These are phyloP conservation scores for Diphasiastrum complanatum DNA, from an alignment of 83 land plant genomes.

Conservation along the genomic window DNA sequence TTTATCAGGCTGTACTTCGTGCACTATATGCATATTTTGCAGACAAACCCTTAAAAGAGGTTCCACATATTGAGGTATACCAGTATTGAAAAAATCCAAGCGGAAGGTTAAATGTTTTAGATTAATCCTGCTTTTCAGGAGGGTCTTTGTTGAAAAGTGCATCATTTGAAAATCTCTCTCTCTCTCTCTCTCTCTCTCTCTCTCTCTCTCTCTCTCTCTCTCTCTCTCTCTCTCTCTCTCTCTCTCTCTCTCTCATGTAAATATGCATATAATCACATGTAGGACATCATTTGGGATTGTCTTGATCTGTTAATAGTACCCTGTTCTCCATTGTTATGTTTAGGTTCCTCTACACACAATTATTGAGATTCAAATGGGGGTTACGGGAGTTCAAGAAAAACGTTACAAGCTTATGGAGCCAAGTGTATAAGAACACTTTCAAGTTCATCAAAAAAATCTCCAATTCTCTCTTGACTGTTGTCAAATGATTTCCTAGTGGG, in stretches of 20 bases:
- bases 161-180: too few relatives aligned
- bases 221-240: background rate
- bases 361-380: conserved; percentile 98
- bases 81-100: background rate
- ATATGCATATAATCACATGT: background rate
- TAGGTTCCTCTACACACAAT: conserved; percentile 93
- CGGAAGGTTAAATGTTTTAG: too few relatives aligned
- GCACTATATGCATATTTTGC: conserved; percentile 96
- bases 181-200: background rate
- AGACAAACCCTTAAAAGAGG: conserved; percentile 85
- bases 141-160: too few relatives aligned
- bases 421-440: too few relatives aligned
- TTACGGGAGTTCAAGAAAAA: conserved; percentile 90
- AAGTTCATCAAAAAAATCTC: too few relatives aligned
- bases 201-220: background rate
- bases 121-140: too few relatives aligned
- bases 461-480: too few relatives aligned
- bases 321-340: conserved; percentile 9
- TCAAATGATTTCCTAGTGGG: too few relatives aligned
- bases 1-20: conserved; percentile 86
- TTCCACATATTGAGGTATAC: conserved; percentile 90
- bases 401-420: conserved; percentile 74
- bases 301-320: background rate
- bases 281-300: background rate
- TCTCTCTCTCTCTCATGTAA: too few relatives aligned